phyloP scores from a whole-genome alignment of 2,329 filamentous ascomycete species.

The Pochonia chlamydosporia region DNA sequence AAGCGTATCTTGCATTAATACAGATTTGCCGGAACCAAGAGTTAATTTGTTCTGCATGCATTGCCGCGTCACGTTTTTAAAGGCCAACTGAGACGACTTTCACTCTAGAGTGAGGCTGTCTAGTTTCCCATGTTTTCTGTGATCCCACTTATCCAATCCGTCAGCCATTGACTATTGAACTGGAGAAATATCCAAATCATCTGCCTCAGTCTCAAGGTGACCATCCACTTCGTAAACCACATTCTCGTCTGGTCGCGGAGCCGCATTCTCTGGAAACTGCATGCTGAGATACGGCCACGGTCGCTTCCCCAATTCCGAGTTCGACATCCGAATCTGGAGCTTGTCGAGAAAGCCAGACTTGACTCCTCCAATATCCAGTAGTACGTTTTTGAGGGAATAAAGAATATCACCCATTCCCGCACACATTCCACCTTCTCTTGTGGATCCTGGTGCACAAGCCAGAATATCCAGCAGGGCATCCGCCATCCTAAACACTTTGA shows the following conservation, averaged over 20 bases:
- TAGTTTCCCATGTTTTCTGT: too few species aligned
- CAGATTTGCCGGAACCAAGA: too few species aligned
- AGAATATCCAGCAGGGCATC: conserved; percentile 19
- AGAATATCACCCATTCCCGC: conserved; percentile 17
- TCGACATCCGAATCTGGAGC: conserved; percentile 14
- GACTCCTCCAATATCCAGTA: conserved; percentile 17
- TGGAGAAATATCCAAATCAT: too few species aligned
- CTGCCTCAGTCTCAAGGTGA: too few species aligned
- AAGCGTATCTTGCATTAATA: too few species aligned
- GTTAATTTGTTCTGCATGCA: too few species aligned
- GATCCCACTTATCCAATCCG: too few species aligned
- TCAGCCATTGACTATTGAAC: too few species aligned
- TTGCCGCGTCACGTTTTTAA: too few species aligned
- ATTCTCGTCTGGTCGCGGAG: not conserved
- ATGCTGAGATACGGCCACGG: conserved; percentile 1
- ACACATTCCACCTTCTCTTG: conserved; percentile 16
- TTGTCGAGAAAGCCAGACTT: conserved; percentile 14
- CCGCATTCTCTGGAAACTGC: not conserved
- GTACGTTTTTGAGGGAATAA: conserved; percentile 14
- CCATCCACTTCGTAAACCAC: not conserved
- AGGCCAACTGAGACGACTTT: too few species aligned
- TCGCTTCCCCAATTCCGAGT: conserved; percentile 1
- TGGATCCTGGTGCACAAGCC: conserved; percentile 13
- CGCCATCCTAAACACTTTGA: conserved; percentile 19
- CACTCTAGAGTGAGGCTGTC: not conserved